Percentiles rank a stretch among this genome's conserved stretches.
phyloP scores from a whole-genome alignment of 768 basidiomycete species.

The Kwoniella sp. region DNA sequence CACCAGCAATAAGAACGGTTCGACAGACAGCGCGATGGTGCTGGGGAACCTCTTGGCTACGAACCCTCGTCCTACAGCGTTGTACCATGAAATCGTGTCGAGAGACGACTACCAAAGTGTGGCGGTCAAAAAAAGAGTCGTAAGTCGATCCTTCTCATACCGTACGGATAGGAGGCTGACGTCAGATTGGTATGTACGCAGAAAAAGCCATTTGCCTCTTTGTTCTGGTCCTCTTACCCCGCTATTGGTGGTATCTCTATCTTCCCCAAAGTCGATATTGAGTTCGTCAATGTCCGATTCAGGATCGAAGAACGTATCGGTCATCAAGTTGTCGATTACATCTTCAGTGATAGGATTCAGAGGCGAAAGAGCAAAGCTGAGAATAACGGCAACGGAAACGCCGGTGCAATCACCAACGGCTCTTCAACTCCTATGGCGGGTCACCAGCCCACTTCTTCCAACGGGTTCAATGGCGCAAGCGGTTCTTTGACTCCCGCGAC shows the following conservation, averaged over 20 bases:
- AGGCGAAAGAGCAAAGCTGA: constrained; percentile 16
- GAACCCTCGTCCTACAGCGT: constrained; percentile 76
- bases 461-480: background rate
- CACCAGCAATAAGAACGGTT: constrained; percentile 83
- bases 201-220: constrained; percentile 68
- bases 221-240: constrained; percentile 79
- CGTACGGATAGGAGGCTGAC: too few relatives aligned
- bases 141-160: too few relatives aligned
- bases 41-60: constrained; percentile 80
- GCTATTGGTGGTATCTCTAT: constrained; percentile 93
- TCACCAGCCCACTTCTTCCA: background rate
- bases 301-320: constrained; percentile 84
- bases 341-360: constrained; percentile 63
- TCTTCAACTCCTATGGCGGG: background rate
- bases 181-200: background rate
- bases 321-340: constrained; percentile 78
- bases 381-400: constrained; percentile 4
- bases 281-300: constrained; percentile 80
- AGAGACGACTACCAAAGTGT: constrained; percentile 59
- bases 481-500: background rate
- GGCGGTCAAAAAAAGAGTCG: constrained; percentile 11
- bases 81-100: constrained; percentile 84
- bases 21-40: constrained; percentile 73
- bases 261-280: constrained; percentile 76
- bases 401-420: background rate